Evolutionary conservation across 2,329 filamentous ascomycete species (phyloP).

Genomic region (Talaromyces albobiverticillius): DNA sequence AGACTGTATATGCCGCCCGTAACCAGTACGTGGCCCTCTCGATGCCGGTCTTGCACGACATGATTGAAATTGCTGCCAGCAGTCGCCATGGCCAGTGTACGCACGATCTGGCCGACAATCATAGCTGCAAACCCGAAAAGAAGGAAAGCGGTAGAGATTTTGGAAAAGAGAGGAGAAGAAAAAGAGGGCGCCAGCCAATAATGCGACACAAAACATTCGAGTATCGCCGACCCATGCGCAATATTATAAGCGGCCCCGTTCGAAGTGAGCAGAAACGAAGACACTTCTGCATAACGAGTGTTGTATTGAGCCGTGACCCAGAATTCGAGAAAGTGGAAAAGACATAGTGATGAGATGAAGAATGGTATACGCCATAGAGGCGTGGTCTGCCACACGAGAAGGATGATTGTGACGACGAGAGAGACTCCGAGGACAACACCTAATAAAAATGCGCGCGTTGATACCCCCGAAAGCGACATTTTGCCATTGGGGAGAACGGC

Average conservation of each 20-base stretch:
- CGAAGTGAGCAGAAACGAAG: slow-evolving; percentile 76
- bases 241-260: slow-evolving; percentile 84
- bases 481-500: slow-evolving; percentile 36
- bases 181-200: slow-evolving; percentile 41
- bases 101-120: slow-evolving; percentile 67
- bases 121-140: slow-evolving; percentile 63
- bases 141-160: slow-evolving; percentile 33
- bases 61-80: slow-evolving; percentile 93
- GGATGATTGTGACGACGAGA: slow-evolving; percentile 25
- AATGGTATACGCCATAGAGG: slow-evolving; percentile 58
- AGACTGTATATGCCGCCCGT: slow-evolving; percentile 74
- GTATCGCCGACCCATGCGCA: slow-evolving; percentile 71
- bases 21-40: slow-evolving; percentile 74
- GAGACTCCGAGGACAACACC: slow-evolving; percentile 40
- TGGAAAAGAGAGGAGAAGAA: slow-evolving; percentile 37
- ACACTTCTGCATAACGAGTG: slow-evolving; percentile 66
- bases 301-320: slow-evolving; percentile 86
- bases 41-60: slow-evolving; percentile 67
- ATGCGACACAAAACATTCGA: slow-evolving; percentile 61
- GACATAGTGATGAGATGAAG: slow-evolving; percentile 58
- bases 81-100: slow-evolving; percentile 82
- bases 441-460: slow-evolving; percentile 44
- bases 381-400: slow-evolving; percentile 24
- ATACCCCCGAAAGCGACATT: slow-evolving; percentile 44
- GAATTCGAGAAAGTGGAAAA: slow-evolving; percentile 97